Conservation (phyloP, 192 early-diverging fungal species). For the Backusella macrospora region DNA sequence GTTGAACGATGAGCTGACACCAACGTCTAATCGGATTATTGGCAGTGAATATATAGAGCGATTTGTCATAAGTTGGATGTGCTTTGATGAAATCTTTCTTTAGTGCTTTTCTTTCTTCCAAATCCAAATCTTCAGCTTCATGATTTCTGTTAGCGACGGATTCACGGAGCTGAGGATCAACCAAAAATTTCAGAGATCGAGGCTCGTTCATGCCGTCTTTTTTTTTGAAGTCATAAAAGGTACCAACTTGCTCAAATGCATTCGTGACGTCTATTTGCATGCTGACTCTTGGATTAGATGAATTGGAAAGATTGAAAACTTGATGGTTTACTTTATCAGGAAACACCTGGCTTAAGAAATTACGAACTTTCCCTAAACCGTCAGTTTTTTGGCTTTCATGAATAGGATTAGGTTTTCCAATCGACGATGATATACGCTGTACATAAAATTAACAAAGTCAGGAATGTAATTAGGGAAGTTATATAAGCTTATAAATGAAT, state of each 20-base stretch:
- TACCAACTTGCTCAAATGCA: conserved; percentile 26
- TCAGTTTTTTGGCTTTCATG: not conserved
- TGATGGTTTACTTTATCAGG: not conserved
- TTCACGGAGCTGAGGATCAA: conserved; percentile 31
- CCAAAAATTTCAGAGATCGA: conserved; percentile 24
- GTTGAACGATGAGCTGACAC: conserved; percentile 54
- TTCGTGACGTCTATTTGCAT: conserved; percentile 25
- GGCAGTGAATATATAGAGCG: conserved; percentile 55
- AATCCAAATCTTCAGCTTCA: conserved; percentile 35
- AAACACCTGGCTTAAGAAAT: not conserved
- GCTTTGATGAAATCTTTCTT: conserved; percentile 45
- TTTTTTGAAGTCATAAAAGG: conserved; percentile 33
- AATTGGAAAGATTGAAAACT: not conserved
- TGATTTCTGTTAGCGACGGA: conserved; percentile 18
- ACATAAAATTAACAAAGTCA: not conserved
- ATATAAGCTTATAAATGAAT: not conserved
- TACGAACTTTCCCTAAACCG: not conserved
- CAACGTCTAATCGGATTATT: conserved; percentile 46
- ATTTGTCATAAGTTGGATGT: conserved; percentile 54
- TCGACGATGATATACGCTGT: not conserved
- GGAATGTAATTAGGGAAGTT: not conserved
- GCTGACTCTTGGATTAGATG: conserved; percentile 18
- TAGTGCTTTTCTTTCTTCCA: conserved; percentile 44
- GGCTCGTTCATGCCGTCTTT: conserved; percentile 18
- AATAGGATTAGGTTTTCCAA: not conserved